Base-by-base conservation (phyloP, 768 basidiomycete species). In the Podaxis sp. region DNA sequence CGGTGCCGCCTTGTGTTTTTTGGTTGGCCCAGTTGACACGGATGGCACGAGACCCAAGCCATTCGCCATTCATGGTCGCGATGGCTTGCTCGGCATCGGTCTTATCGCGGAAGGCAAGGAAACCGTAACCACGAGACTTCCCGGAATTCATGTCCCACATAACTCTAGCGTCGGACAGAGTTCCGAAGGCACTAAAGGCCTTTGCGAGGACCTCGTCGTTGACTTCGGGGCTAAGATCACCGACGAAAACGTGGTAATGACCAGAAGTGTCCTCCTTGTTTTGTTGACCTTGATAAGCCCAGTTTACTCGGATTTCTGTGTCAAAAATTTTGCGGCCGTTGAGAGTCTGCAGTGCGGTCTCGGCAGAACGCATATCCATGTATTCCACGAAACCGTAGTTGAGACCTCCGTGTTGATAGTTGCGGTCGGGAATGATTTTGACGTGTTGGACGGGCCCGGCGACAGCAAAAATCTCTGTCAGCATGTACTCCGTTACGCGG, bases 71-170 rank as follows among this genome's bases (percentile, higher is more conserved):
- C 97, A 99, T 99, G 64, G 96, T 96, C 36, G 93, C 92, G 74
- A 99, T 99, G 48, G 97, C 97, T 76, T 99, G 97, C 75, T 99
- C 97, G 36, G 97, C 97, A 71, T 99, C 97, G 57, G 96, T 94
- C 79, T 96, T 96, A 82, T 99, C 97, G 70, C 96, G 86, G 85
- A 98, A 99, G 2, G 96, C 96, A 67, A 99, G 86, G 84, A 99
- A 99, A 56, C 96, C 96, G 73, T 99, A 98, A 46, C 96, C 96
- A 70, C 96, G 90, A 71, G 91, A 94, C 80, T 99, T 98, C 65
- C 97, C 97, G 58, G 96, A 96, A 79, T 96, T 97, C 95, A 99
- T 98, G 75, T 99, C 97, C 96, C 96, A 99, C 96, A 99, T 99
- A 64, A 99, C 97, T 38, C 97, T 87, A 55, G 96, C 96, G 76